Base-by-base conservation (phyloP, 2,329 filamentous ascomycete species). In the Helminthosporium solani region DNA sequence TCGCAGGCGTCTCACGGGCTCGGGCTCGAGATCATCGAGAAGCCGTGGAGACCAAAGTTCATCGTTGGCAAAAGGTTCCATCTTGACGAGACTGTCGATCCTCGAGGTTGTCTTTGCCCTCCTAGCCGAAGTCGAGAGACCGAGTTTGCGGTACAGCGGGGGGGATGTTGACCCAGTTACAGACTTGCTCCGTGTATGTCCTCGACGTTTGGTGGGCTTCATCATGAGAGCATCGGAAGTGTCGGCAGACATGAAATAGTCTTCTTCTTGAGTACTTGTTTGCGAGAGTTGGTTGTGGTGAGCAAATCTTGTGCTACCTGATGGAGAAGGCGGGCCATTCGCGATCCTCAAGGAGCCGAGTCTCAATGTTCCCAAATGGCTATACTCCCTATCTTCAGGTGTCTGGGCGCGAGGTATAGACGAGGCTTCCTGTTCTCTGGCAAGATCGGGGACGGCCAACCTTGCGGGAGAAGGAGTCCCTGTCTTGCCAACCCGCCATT, bases 281-380 rank as follows among this genome's bases (percentile, higher is more conserved):
- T 44, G 40, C 12, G 46, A 19, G 20, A 45, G 51, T 5, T 54
- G 53, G 18, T 27, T 52, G 4, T 40, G 39, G 6, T 47, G 53
- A 15, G 15, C 20, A 9, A 54, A 34, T 19, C 40, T 52, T 33
- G 68, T 56, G 47, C 72, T 73, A 2, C 71, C 66, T 37, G 71
- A 71, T 12, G 75, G 75, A 3, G 75, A 77, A 8, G 72, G 65
- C 14, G 70, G 64, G 7, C 75, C 75, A 46, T 78, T 78, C 5
- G 73, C 76, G 15, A 78, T 68, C 15, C 70, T 66, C 7, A 78
- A 62, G 3, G 73, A 72, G 7, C 75, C 75, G 6, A 71, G 63
- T 44, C 68, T 61, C 42, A 73, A 64, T 23, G 58, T 63, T 4
- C 75, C 73, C 23, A 74, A 62, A 37, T 74, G 71, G 4, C 67